Evolutionary conservation across 2,329 filamentous ascomycete genomes (phyloP), one percentile per base, ranked within the genome.

Genomic region (Xylariaceae sp.): DNA sequence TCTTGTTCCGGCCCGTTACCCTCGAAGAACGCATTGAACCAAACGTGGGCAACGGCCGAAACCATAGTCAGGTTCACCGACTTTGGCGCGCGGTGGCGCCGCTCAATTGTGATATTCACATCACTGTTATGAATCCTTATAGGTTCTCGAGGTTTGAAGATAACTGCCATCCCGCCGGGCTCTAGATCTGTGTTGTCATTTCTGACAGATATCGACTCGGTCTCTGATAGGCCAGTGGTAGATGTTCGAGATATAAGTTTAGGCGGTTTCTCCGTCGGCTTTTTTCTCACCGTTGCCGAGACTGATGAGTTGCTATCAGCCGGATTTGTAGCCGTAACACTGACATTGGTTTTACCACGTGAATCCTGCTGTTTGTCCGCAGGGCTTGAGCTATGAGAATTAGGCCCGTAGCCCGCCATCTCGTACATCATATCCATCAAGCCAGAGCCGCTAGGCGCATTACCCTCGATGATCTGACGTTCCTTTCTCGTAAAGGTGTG

Each of bases 1-100:
- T 74, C 70, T 40, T 84, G 77, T 65, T 91, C 87, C 0, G 87
- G 85, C 0, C 88, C 87, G 18, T 81, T 75, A 42, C 92, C 91
- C 72, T 97, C 94, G 64, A 97, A 97, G 71, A 85, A 97, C 1
- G 85, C 78, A 66, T 99, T 99, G 76, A 96, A 96, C 94, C 94
- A 99, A 15, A 96, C 89, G 65, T 97, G 92, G 0, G 92, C 92
- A 9, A 97, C 86, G 0, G 92, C 86, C 0, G 92, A 96, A 3
- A 96, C 90, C 85, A 97, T 89, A 0, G 89, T 91, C 61, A 89
- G 81, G 1, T 90, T 87, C 70, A 94, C 86, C 9, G 81, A 83
- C 64, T 88, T 88, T 4, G 82, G 80, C 1, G 88, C 84, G 65
- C 86, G 88, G 71, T 91, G 95, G 34, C 92, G 84, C 7, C 90